Conservation (phyloP, 2,329 filamentous ascomycete species). For the Aphanoascus verrucosus region DNA sequence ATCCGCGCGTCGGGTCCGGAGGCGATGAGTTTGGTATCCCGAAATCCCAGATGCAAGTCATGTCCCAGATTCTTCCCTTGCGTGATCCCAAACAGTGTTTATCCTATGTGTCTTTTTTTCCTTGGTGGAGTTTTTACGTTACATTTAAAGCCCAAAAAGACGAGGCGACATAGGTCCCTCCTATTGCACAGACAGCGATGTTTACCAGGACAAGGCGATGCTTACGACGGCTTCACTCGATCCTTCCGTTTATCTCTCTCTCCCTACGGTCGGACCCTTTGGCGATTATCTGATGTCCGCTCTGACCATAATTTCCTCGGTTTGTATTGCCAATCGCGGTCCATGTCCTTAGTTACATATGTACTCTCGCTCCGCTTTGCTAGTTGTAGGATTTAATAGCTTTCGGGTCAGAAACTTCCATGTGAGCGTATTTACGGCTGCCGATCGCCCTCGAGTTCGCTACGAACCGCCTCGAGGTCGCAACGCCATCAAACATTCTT, state of each 20-base stretch:
- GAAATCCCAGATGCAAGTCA: slow-evolving; percentile 2
- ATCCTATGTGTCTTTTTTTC: background rate
- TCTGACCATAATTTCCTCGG: background rate
- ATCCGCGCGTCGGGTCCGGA: background rate
- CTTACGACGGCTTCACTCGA: slow-evolving; percentile 2
- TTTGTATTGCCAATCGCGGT: background rate
- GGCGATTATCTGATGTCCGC: background rate
- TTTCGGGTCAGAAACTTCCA: background rate
- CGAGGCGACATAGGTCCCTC: slow-evolving; percentile 1
- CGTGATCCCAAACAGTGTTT: background rate
- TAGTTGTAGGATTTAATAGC: slow-evolving; percentile 5
- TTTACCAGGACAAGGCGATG: background rate
- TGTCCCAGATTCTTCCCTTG: background rate
- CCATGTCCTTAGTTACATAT: background rate
- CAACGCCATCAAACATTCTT: too few species aligned
- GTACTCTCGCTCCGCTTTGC: background rate
- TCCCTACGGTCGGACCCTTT: background rate
- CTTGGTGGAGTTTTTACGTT: background rate
- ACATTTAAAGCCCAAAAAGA: slow-evolving; percentile 1
- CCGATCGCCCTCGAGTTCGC: background rate
- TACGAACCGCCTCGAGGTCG: background rate
- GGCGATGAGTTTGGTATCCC: background rate
- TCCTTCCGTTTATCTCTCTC: background rate
- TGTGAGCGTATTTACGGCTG: background rate
- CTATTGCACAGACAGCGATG: background rate